Percentiles rank a stretch among this genome's conserved stretches.
Evolutionary conservation across 2,329 filamentous ascomycete species (phyloP).

Genomic region (Talaromyces sp.): DNA sequence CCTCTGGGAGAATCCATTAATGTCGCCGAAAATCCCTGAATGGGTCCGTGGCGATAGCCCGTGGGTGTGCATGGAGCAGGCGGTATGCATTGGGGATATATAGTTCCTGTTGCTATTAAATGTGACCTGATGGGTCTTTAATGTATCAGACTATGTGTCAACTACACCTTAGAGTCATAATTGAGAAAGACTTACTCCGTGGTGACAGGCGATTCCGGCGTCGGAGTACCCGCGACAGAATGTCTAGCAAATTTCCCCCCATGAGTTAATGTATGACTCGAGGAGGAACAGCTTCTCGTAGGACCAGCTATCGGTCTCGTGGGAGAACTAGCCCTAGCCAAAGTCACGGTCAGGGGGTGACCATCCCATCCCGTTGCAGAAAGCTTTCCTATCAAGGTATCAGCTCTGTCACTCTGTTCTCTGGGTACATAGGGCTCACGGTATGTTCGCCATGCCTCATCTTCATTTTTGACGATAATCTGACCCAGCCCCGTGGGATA

Average conservation of each 20-base stretch:
- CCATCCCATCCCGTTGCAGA: constrained; percentile 42
- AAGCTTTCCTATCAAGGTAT: constrained; percentile 29
- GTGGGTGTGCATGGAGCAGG: background rate
- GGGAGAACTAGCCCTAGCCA: constrained; percentile 37
- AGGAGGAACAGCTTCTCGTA: constrained; percentile 31
- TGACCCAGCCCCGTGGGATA: constrained; percentile 41
- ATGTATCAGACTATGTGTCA: background rate
- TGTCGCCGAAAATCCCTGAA: background rate
- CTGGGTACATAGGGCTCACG: constrained; percentile 24
- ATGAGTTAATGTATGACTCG: background rate
- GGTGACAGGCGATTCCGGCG: constrained; percentile 32
- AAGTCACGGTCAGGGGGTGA: constrained; percentile 38
- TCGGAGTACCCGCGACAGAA: constrained; percentile 19
- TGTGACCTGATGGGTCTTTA: background rate
- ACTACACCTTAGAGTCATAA: background rate
- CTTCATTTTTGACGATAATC: constrained; percentile 43
- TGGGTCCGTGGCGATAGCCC: background rate
- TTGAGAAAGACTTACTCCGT: constrained; percentile 26
- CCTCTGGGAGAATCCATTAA: background rate
- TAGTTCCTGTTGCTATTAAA: background rate
- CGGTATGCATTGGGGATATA: background rate
- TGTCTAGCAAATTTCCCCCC: constrained; percentile 26
- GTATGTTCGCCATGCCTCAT: constrained; percentile 42
- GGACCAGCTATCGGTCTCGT: constrained; percentile 40
- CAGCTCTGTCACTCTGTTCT: background rate